Evolutionary conservation across 345 rosid genomes (phyloP).

Genomic region (Moricandia moricandioides): DNA sequence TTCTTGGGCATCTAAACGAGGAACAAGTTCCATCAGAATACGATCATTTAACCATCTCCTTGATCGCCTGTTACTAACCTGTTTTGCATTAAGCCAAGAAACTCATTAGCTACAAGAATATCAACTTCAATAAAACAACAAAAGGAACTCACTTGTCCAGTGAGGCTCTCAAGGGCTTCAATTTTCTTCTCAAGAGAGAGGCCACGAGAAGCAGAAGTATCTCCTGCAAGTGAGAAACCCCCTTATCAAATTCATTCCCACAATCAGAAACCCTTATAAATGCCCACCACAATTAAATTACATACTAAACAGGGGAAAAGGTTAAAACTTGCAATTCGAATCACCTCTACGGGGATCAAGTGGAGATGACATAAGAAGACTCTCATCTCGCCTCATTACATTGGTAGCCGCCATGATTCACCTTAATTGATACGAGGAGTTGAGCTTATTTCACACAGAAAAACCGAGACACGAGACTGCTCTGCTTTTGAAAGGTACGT

Average conservation of each 20-base stretch:
- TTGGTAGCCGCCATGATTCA: neutral
- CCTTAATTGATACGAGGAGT: neutral
- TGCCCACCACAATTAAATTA: neutral
- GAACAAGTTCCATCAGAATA: slow-evolving; percentile 93
- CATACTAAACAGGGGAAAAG: neutral
- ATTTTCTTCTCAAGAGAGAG: slow-evolving; percentile 86
- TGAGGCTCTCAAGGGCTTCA: slow-evolving; percentile 78
- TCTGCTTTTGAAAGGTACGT: neutral
- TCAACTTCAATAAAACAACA: neutral
- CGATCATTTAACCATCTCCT: slow-evolving; percentile 93
- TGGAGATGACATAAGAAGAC: neutral
- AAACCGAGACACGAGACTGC: neutral
- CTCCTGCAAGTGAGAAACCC: slow-evolving; percentile 45
- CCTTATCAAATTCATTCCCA: neutral
- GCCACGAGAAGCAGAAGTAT: slow-evolving; percentile 50
- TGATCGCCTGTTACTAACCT: slow-evolving; percentile 82
- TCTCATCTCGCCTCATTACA: neutral
- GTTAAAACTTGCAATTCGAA: neutral
- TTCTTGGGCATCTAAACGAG: slow-evolving; percentile 80
- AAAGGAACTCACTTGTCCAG: slow-evolving; percentile 59
- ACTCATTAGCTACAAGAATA: neutral
- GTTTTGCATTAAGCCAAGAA: slow-evolving; percentile 19
- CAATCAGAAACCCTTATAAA: slow-evolving; percentile 3
- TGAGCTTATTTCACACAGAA: neutral
- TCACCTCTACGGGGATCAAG: neutral